Evolutionary conservation across 805 yeast genomes (phyloP).

Genomic region (Candida pseudofarinosa): DNA sequence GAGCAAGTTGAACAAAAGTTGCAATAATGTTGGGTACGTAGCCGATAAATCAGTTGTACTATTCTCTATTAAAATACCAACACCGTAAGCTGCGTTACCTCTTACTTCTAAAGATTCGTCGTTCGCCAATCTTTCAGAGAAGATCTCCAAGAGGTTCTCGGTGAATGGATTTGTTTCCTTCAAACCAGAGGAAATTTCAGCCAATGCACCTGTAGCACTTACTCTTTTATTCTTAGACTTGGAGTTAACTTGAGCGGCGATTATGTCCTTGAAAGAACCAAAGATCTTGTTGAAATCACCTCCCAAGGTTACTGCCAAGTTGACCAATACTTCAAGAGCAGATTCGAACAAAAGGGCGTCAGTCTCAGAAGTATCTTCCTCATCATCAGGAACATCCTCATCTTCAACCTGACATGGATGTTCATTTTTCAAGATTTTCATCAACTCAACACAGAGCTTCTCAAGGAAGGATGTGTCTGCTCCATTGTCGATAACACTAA

Average conservation of each 20-base stretch:
- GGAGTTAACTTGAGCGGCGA: slow-evolving; percentile 54
- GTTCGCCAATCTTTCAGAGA: slow-evolving; percentile 63
- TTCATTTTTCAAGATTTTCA: slow-evolving; percentile 71
- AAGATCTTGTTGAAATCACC: slow-evolving; percentile 74
- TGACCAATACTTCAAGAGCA: slow-evolving; percentile 79
- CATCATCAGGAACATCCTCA: slow-evolving; percentile 63
- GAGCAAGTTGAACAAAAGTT: slow-evolving; percentile 74
- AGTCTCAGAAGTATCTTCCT: slow-evolving; percentile 44
- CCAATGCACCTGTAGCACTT: slow-evolving; percentile 81
- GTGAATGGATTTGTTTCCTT: slow-evolving; percentile 61
- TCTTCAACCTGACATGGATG: slow-evolving; percentile 77
- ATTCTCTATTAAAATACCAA: slow-evolving; percentile 67
- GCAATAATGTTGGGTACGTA: slow-evolving; percentile 66
- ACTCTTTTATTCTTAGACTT: slow-evolving; percentile 71
- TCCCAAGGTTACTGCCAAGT: slow-evolving; percentile 72
- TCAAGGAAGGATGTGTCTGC: slow-evolving; percentile 54
- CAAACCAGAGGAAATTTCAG: slow-evolving; percentile 81
- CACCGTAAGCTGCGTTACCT: slow-evolving; percentile 94
- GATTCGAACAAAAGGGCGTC: slow-evolving; percentile 74
- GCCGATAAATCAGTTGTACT: slow-evolving; percentile 56
- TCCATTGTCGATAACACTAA: slow-evolving; percentile 59
- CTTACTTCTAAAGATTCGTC: slow-evolving; percentile 83
- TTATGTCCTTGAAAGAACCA: slow-evolving; percentile 61
- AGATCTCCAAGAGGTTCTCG: slow-evolving; percentile 65
- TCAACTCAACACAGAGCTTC: slow-evolving; percentile 62